These are phyloP conservation scores for Urtica urens DNA, from an alignment of 306 rosid species.

Conservation along the genomic window DNA sequence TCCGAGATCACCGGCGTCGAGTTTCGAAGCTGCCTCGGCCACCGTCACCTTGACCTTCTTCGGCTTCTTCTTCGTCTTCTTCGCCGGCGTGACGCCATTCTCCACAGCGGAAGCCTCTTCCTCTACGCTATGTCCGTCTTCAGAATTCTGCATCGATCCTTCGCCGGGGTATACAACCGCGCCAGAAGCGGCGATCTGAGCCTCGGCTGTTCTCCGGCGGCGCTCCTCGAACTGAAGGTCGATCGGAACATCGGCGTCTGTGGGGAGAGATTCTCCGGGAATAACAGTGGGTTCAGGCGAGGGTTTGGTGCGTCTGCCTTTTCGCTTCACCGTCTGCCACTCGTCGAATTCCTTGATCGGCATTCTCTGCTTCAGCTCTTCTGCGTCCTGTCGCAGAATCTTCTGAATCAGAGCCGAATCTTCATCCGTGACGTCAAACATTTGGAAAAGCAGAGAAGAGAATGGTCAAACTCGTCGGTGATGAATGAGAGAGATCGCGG, in stretches of 20 bases:
- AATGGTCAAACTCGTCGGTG: too few relatives aligned
- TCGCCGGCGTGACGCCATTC: slow-evolving; percentile 18
- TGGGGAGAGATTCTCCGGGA: background rate
- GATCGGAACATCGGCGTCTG: slow-evolving; percentile 29
- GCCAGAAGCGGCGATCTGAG: slow-evolving; percentile 19
- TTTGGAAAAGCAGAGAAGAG: too few relatives aligned
- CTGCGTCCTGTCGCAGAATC: slow-evolving; percentile 46
- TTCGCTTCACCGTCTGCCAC: slow-evolving; percentile 60
- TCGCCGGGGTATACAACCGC: background rate
- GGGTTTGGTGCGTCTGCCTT: slow-evolving; percentile 24
- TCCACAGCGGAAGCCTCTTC: slow-evolving; percentile 17
- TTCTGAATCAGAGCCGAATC: slow-evolving; percentile 49
- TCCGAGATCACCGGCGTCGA: slow-evolving; percentile 38
- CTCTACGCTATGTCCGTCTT: slow-evolving; percentile 16
- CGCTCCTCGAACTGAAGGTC: slow-evolving; percentile 44
- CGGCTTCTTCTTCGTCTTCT: slow-evolving; percentile 40
- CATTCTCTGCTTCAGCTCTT: slow-evolving; percentile 29
- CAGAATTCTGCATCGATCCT: slow-evolving; percentile 38
- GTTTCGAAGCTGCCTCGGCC: slow-evolving; percentile 46
- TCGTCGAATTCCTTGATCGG: slow-evolving; percentile 2
- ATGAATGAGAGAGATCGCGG: too few relatives aligned
- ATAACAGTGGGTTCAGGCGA: background rate
- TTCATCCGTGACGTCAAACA: slow-evolving; percentile 35
- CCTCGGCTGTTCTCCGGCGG: slow-evolving; percentile 24
- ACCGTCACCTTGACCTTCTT: slow-evolving; percentile 50